Evolutionary conservation across 1,284 basidiomycete species (phyloP), one percentile per base, ranked within the genome.

Genomic region (Boletus austroedulis): DNA sequence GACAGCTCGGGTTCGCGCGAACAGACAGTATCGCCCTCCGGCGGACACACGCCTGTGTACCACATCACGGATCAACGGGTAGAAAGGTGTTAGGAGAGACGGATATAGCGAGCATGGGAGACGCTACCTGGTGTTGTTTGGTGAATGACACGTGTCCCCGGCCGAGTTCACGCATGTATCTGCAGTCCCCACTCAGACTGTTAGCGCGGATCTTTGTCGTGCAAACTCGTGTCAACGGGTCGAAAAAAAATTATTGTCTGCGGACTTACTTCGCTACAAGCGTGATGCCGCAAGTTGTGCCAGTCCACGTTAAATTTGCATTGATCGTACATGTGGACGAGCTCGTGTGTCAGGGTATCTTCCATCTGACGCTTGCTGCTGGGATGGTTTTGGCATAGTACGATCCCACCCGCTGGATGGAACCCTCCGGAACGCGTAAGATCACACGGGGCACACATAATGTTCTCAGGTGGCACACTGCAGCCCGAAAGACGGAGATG

Each of bases 251-350:
- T 4, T 10, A n/a, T n/a, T 1, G 17, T 47, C 32, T 40, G n/a
- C 14, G 31, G 9, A 76, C 84, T 67, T 69, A 95, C 94, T 83
- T 98, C 95, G 67, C 88, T 92, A 72, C 95, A 98, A 0, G 96
- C 96, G 72, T 96, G 94, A 77, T 98, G 95, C 55, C 94, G 78
- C 54, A 98, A 74, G 73, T 98, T 90, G 53, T 73, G 76, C 94
- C 94, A 98, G 73, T 97, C 88, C 2, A 97, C 90, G 58, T 94
- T 88, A 78, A 98, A 98, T 71, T 89, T 87, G 73, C 92, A 92
- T 64, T 97, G 92, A 72, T 98, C 96, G 71, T 90, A 98, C 81
- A 95, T 89, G 74, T 98, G 96, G n/a, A 98, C 78, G 57, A 98
- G 85, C 70, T 99, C 96, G 69, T 99, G 96, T 19, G 92, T 84